Evolutionary conservation across 2,329 filamentous ascomycete species (phyloP).

Genomic region (Ramichloridium luteum): DNA sequence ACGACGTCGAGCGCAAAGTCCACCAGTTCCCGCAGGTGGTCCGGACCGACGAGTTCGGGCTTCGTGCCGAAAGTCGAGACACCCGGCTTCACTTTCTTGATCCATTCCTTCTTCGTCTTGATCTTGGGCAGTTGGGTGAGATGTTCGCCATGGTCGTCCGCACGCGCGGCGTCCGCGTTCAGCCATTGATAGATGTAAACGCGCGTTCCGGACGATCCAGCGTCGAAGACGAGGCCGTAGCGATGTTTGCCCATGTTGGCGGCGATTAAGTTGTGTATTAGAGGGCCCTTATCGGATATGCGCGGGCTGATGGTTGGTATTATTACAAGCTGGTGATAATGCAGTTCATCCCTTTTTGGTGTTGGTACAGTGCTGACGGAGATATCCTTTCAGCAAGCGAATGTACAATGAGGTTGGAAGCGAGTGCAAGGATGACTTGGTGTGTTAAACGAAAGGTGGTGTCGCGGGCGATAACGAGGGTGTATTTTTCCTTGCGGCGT

Average conservation of each 20-base stretch:
- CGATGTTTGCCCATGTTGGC: constrained; percentile 27
- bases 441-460: too few relatives aligned
- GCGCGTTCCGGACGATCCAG: constrained; percentile 91
- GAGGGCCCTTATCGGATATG: too few relatives aligned
- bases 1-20: constrained; percentile 71
- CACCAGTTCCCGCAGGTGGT: constrained; percentile 69
- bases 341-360: too few relatives aligned
- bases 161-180: constrained; percentile 55
- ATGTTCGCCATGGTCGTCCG: constrained; percentile 47
- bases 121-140: constrained; percentile 63
- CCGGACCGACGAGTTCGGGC: constrained; percentile 62
- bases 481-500: too few relatives aligned
- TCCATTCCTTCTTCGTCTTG: constrained; percentile 75
- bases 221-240: constrained; percentile 94
- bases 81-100: constrained; percentile 83
- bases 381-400: too few relatives aligned
- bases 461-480: too few relatives aligned
- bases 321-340: too few relatives aligned
- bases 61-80: constrained; percentile 80
- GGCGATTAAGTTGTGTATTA: too few relatives aligned
- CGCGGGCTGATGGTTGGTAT: too few relatives aligned
- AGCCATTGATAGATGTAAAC: constrained; percentile 93
- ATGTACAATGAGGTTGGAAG: too few relatives aligned
- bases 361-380: too few relatives aligned
- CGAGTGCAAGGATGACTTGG: too few relatives aligned